These are phyloP conservation scores for Spathaspora girioi DNA, from an alignment of 805 yeast genomes.

Conservation along the genomic window DNA sequence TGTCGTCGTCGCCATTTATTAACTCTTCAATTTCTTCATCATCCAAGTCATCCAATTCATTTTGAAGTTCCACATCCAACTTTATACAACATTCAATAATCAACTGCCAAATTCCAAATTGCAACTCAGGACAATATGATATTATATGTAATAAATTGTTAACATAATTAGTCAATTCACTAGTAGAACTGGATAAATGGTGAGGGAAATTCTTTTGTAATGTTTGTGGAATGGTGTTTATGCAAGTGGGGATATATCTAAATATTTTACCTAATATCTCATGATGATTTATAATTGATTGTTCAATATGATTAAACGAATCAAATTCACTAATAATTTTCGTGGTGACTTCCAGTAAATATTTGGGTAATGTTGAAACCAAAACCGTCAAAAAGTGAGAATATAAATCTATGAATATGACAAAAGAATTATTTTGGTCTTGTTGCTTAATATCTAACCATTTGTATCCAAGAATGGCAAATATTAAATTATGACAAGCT, in stretches of 20 bases:
- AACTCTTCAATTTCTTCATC: slow-evolving; percentile 59
- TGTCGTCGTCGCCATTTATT: slow-evolving; percentile 47
- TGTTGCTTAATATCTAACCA: slow-evolving; percentile 48
- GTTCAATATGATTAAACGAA: slow-evolving; percentile 3
- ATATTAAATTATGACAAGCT: slow-evolving; percentile 49
- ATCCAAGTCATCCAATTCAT: slow-evolving; percentile 80
- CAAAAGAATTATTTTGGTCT: slow-evolving; percentile 10
- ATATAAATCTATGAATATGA: slow-evolving; percentile 48
- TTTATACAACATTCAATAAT: slow-evolving; percentile 77
- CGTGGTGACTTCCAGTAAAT: slow-evolving; percentile 81
- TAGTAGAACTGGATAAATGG: slow-evolving; percentile 55
- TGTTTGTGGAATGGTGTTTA: slow-evolving; percentile 56
- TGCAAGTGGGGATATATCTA: slow-evolving; percentile 76
- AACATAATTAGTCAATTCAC: slow-evolving; percentile 58
- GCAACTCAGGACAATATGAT: slow-evolving; percentile 73
- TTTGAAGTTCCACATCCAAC: slow-evolving; percentile 88
- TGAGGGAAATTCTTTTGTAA: slow-evolving; percentile 72
- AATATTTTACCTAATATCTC: slow-evolving; percentile 60
- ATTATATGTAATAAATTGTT: slow-evolving; percentile 57
- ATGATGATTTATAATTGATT: slow-evolving; percentile 44
- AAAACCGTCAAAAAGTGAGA: slow-evolving; percentile 72
- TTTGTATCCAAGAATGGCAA: slow-evolving; percentile 57
- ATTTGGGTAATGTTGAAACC: slow-evolving; percentile 82
- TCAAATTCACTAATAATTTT: slow-evolving; percentile 62
- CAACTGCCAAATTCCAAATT: slow-evolving; percentile 73